Conservation (phyloP, 1,284 basidiomycete species). For the Cutaneotrichosporon sp. region DNA sequence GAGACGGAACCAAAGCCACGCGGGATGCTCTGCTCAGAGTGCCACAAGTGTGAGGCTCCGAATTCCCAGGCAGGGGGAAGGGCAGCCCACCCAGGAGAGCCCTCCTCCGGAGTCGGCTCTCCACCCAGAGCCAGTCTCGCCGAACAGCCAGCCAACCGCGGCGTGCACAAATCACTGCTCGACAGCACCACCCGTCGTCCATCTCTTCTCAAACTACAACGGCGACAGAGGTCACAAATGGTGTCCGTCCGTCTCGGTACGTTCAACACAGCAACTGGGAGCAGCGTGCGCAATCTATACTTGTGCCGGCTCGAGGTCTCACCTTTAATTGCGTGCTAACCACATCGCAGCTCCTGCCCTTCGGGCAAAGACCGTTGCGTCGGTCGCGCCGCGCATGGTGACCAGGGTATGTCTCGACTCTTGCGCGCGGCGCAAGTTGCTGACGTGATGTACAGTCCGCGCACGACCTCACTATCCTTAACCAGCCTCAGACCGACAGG, state of each 20-base stretch:
- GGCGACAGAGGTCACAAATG: constrained; percentile 23
- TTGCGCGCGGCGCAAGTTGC: neutral
- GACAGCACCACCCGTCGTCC: constrained; percentile 4
- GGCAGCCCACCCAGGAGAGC: neutral
- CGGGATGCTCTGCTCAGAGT: neutral
- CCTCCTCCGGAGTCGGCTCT: neutral
- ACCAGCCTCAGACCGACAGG: constrained; percentile 26
- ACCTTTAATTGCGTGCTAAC: constrained; percentile 2
- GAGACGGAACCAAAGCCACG: constrained; percentile 1
- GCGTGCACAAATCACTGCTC: constrained; percentile 9
- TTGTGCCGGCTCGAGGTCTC: no score
- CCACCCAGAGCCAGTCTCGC: no score
- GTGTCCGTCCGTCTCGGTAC: constrained; percentile 30
- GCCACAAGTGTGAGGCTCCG: constrained; percentile 2
- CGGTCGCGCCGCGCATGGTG: constrained; percentile 16
- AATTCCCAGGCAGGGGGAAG: neutral
- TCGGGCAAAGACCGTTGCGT: constrained; percentile 23
- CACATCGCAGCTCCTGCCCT: constrained; percentile 26
- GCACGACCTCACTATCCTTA: constrained; percentile 41
- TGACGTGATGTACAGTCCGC: constrained; percentile 28
- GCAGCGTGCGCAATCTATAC: no score
- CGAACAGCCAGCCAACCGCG: constrained; percentile 6
- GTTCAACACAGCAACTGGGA: neutral
- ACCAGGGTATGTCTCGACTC: constrained; percentile 11
- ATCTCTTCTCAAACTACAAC: constrained; percentile 6